These are phyloP conservation scores for Paradendryphiella salina DNA, from an alignment of 2,329 filamentous ascomycete species.

Conservation along the genomic window DNA sequence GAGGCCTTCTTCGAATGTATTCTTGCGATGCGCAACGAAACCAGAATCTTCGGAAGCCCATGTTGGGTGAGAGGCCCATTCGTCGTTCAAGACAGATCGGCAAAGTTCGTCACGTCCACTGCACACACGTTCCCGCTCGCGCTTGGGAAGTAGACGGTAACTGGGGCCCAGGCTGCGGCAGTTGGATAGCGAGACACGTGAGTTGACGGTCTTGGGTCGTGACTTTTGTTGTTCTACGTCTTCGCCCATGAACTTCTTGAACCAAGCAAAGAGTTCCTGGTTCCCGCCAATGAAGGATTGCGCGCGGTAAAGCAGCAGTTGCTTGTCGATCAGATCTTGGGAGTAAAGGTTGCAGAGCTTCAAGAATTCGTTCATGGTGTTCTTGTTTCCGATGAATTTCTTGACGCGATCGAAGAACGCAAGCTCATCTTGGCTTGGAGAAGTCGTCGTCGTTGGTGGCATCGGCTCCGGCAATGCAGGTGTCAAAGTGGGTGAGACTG, in stretches of 20 bases:
- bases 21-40: constrained; percentile 97
- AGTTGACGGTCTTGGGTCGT: constrained; percentile 69
- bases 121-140: constrained; percentile 88
- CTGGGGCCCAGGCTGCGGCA: constrained; percentile 95
- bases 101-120: constrained; percentile 95
- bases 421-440: constrained; percentile 82
- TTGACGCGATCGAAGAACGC: constrained; percentile 95
- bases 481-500: constrained; percentile 82
- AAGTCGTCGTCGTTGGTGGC: constrained; percentile 70
- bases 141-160: constrained; percentile 87
- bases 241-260: constrained; percentile 80
- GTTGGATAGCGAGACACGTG: constrained; percentile 89
- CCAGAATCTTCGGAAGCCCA: constrained; percentile 98
- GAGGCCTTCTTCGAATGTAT: constrained; percentile 88
- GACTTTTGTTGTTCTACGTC: constrained; percentile 60
- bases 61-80: constrained; percentile 97
- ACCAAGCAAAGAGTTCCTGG: constrained; percentile 83
- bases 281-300: constrained; percentile 85
- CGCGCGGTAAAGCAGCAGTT: constrained; percentile 79
- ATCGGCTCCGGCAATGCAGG: constrained; percentile 87
- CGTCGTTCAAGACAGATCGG: constrained; percentile 89
- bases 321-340: constrained; percentile 86
- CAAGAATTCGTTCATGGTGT: constrained; percentile 90
- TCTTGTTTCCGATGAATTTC: constrained; percentile 92
- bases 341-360: constrained; percentile 97